Evolutionary conservation across 768 basidiomycete species (phyloP), one percentile per base, ranked within the genome.

Genomic region (Pleurotus tuber-regium): DNA sequence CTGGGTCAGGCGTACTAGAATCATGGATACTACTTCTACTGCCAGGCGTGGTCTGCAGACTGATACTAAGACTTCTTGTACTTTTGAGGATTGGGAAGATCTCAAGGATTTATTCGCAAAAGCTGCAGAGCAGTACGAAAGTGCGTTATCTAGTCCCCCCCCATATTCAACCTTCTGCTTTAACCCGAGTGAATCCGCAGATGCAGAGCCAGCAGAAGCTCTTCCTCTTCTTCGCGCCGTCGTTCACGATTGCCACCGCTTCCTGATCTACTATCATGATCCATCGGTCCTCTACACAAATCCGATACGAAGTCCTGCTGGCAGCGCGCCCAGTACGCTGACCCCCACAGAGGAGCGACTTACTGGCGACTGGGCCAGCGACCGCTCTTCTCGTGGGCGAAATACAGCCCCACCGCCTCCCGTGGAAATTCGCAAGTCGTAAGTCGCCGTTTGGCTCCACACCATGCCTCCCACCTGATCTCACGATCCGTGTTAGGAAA

Each of bases 241-340:
- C 43, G 75, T 87, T 4, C 82, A 86, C 57, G 83, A 85, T 62
- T 86, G 82, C 63, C 80, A 83, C 63, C 76, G 80, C n/a, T 83
- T 85, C 56, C 70, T 84, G 50, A 56, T 72, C 24, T 64, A 66
- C 24, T 79, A 79, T 59, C 70, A 76, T 10, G 83, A 87, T 56
- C 84, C 83, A 1, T 81, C 79, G 18, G 65, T 73, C 14, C 61
- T 85, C 18, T 82, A 77, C 56, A 49, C 67, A 4, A 66, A 54
- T 40, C 62, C 41, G 8, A 29, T 18, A n/a, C 40, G 23, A 57
- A 62, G 18, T 40, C 50, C 54, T 46, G 52, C 48, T 46, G 55
- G 39, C 50, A 51, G 47, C 56, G 59, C 53, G 28, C 61, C 50
- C 24, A 48, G 36, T 16, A 50, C 51, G 21, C 52, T 29, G 24